These are phyloP conservation scores for Lactifluus subvellereus DNA, from an alignment of 768 basidiomycete species.

Conservation along the genomic window DNA sequence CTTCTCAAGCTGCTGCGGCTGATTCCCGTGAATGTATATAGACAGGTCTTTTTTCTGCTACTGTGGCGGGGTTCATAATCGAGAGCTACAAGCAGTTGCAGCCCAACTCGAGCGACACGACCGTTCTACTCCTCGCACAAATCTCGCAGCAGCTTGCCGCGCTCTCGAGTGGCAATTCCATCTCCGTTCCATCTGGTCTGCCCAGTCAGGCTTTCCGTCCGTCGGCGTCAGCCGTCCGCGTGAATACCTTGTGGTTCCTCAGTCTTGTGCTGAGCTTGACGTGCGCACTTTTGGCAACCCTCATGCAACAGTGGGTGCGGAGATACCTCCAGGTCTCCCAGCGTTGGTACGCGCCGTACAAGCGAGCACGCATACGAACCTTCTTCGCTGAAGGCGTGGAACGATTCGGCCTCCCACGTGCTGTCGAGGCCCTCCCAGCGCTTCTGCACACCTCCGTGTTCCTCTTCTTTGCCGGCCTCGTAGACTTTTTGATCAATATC, in stretches of 20 bases:
- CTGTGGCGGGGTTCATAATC: slow-evolving; percentile 26
- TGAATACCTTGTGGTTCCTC: slow-evolving; percentile 21
- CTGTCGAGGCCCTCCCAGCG: slow-evolving; percentile 21
- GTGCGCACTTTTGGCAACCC: slow-evolving; percentile 22
- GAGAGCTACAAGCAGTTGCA: slow-evolving; percentile 25
- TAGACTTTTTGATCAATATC: slow-evolving; percentile 17
- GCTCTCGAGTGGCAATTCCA: neutral
- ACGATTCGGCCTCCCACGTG: slow-evolving; percentile 17
- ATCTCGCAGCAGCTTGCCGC: slow-evolving; percentile 22
- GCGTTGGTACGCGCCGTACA: slow-evolving; percentile 14
- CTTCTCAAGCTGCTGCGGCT: neutral
- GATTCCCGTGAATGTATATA: neutral
- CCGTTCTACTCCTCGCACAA: slow-evolving; percentile 14
- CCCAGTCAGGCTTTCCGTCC: slow-evolving; percentile 2
- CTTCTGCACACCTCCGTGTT: slow-evolving; percentile 22
- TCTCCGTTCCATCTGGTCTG: slow-evolving; percentile 5
- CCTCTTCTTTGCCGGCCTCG: slow-evolving; percentile 23
- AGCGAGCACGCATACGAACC: slow-evolving; percentile 21
- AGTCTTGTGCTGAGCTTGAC: slow-evolving; percentile 21
- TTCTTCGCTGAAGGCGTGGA: slow-evolving; percentile 22
- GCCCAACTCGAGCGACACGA: slow-evolving; percentile 10
- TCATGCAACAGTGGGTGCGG: slow-evolving; percentile 24
- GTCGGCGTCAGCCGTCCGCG: slow-evolving; percentile 11
- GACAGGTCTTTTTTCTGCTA: slow-evolving; percentile 29
- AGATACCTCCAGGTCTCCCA: slow-evolving; percentile 17